phyloP scores from a whole-genome alignment of 1,139 yeast genomes.

The Eremothecium coryli region DNA sequence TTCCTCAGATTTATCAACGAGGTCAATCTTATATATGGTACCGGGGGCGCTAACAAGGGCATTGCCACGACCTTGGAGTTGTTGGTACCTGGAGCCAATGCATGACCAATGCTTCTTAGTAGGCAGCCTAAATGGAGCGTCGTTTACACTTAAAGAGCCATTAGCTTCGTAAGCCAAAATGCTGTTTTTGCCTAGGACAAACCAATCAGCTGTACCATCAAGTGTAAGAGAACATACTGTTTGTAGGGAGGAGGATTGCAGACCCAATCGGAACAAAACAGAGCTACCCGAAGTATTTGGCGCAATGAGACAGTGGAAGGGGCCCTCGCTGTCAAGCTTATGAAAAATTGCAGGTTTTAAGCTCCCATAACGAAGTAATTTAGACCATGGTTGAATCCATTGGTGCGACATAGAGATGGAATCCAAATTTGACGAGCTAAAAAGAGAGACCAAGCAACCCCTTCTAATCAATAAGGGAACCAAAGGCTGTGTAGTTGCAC shows the following conservation, averaged over 20 bases:
- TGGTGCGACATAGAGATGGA: constrained; percentile 16
- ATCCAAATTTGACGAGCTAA: constrained; percentile 15
- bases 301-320: constrained; percentile 18
- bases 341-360: constrained; percentile 17
- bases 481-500: constrained; percentile 17
- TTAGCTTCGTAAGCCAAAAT: constrained; percentile 28
- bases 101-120: too few species aligned
- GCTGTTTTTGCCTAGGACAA: constrained; percentile 25
- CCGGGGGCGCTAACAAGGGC: constrained; percentile 28
- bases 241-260: constrained; percentile 12
- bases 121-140: not conserved
- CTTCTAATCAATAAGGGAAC: constrained; percentile 19
- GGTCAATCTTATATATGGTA: constrained; percentile 24
- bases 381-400: constrained; percentile 20
- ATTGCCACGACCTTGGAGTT: constrained; percentile 28
- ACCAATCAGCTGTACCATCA: constrained; percentile 29
- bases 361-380: constrained; percentile 14
- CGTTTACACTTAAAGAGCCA: constrained; percentile 20
- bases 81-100: constrained; percentile 15
- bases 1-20: constrained; percentile 21
- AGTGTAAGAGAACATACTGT: constrained; percentile 23
- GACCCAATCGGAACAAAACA: constrained; percentile 3
- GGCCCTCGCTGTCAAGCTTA: constrained; percentile 15
- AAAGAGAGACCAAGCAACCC: constrained; percentile 14
- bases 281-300: constrained; percentile 11